Evolutionary conservation across 208 protist species (phyloP).

Genomic region (Crithidia sp.): DNA sequence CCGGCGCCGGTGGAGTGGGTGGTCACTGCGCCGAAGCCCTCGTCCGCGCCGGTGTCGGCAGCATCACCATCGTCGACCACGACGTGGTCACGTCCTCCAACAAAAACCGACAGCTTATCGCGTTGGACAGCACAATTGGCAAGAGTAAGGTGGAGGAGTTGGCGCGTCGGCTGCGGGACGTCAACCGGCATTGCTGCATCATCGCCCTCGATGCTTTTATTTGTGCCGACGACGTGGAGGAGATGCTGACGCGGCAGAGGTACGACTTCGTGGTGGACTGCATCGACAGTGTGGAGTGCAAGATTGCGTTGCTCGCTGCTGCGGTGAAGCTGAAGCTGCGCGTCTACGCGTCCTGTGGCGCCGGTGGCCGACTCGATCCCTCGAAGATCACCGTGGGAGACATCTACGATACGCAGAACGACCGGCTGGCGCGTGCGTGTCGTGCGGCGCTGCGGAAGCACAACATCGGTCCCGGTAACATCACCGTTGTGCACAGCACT

Average conservation of each 20-base stretch:
- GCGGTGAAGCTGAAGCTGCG: conserved; percentile 58
- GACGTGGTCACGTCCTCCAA: conserved; percentile 89
- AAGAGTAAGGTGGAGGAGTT: conserved; percentile 86
- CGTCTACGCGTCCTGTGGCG: conserved; percentile 83
- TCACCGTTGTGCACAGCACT: conserved; percentile 74
- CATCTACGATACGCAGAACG: conserved; percentile 83
- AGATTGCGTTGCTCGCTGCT: conserved; percentile 77
- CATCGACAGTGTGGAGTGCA: conserved; percentile 92
- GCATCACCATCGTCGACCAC: conserved; percentile 88
- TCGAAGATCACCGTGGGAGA: conserved; percentile 63
- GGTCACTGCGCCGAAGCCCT: conserved; percentile 89
- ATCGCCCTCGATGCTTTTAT: conserved; percentile 75
- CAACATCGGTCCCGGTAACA: conserved; percentile 52
- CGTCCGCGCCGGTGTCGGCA: conserved; percentile 86
- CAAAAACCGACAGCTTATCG: conserved; percentile 93
- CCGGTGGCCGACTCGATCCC: conserved; percentile 84
- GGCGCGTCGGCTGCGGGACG: conserved; percentile 75
- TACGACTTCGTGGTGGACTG: conserved; percentile 91
- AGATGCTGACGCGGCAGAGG: conserved; percentile 71
- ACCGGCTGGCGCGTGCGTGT: conserved; percentile 70
- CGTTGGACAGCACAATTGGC: conserved; percentile 86
- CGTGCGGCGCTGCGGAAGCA: conserved; percentile 68
- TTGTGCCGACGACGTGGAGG: conserved; percentile 66
- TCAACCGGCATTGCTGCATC: conserved; percentile 76
- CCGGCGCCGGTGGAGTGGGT: conserved; percentile 87